These are phyloP conservation scores for Penicillium oxalicum DNA, from an alignment of 2,329 filamentous ascomycete genomes.

Conservation along the genomic window DNA sequence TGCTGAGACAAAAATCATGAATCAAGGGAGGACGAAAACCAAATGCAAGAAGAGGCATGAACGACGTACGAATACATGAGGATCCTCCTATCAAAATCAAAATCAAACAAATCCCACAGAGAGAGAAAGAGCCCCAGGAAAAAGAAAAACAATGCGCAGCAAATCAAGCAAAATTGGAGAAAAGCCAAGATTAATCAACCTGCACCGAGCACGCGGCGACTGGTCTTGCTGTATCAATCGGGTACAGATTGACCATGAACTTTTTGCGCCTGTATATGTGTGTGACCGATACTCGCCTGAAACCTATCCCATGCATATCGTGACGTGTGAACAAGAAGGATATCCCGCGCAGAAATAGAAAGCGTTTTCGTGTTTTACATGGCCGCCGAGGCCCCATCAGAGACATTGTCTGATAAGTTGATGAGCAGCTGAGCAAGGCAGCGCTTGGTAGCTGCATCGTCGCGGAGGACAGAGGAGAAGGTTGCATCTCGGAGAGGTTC, in stretches of 20 bases:
- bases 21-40: slow-evolving; percentile 4
- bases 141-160: slow-evolving; percentile 15
- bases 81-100: slow-evolving; percentile 19
- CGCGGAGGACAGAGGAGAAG: slow-evolving; percentile 90
- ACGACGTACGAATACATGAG: slow-evolving; percentile 23
- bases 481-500: slow-evolving; percentile 98
- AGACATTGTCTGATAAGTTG: slow-evolving; percentile 87
- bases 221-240: slow-evolving; percentile 8
- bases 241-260: slow-evolving; percentile 17
- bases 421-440: slow-evolving; percentile 96
- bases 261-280: slow-evolving; percentile 29
- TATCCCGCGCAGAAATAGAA: slow-evolving; percentile 31
- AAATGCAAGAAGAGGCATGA: slow-evolving; percentile 16
- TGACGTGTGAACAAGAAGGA: slow-evolving; percentile 27
- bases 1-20: slow-evolving; percentile 8
- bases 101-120: slow-evolving; percentile 16
- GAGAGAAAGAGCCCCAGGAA: slow-evolving; percentile 14
- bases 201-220: slow-evolving; percentile 9
- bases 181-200: slow-evolving; percentile 6
- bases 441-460: slow-evolving; percentile 94
- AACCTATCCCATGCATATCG: slow-evolving; percentile 39
- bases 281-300: slow-evolving; percentile 35
- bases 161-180: slow-evolving; percentile 16
- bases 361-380: slow-evolving; percentile 36
- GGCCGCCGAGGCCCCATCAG: slow-evolving; percentile 42